Evolutionary conservation across 2,329 filamentous ascomycete genomes (phyloP), one percentile per base, ranked within the genome.

Genomic region (Thermoascus crustaceus): DNA sequence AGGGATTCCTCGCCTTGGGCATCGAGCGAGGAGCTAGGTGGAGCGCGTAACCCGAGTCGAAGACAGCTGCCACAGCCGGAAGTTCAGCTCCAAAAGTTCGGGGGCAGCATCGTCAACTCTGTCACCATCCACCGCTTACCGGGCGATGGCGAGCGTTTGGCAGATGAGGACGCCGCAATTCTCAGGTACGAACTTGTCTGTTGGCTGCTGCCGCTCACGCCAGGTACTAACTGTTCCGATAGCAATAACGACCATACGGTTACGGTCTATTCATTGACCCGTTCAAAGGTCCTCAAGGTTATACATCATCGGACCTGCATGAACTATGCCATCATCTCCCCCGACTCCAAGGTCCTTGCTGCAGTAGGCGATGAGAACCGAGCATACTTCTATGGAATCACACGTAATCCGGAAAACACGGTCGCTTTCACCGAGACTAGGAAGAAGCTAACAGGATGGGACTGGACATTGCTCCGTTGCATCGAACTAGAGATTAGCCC

Each of bases 231-330:
- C 79, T 23, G 33, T 7, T 18, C 34, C 85, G 30, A 35, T 66
- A 95, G 50, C 78, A 95, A 95, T 64, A 98, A 98, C 56, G 91
- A 96, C 64, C 82, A 80, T 55, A 86, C 84, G 1, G 83, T 96
- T 38, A 81, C 82, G 18, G 66, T 95, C n/a, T 85, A 93, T 54
- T 82, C 80, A 32, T 67, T 96, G 13, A 69, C 75, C 18, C 75
- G 80, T 34, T 75, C 78, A 9, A 70, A 82, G 40, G 69, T 82
- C 22, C 63, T 93, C 14, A 78, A 84, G 36, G 72, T 79, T 27
- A 66, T 95, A 35, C 71, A 75, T 3, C 81, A 94, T 45, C 81
- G 84, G 4, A 83, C 89, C 54, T 83, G 80, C 45, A 89, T 96
- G 66, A 98, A 98, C 52, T 86, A 93, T 53, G 85, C 88, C 21